Percentiles rank a stretch among this genome's conserved stretches.
These are phyloP conservation scores for Xerocomus potaroensis DNA, from an alignment of 768 basidiomycete species.

Conservation along the genomic window DNA sequence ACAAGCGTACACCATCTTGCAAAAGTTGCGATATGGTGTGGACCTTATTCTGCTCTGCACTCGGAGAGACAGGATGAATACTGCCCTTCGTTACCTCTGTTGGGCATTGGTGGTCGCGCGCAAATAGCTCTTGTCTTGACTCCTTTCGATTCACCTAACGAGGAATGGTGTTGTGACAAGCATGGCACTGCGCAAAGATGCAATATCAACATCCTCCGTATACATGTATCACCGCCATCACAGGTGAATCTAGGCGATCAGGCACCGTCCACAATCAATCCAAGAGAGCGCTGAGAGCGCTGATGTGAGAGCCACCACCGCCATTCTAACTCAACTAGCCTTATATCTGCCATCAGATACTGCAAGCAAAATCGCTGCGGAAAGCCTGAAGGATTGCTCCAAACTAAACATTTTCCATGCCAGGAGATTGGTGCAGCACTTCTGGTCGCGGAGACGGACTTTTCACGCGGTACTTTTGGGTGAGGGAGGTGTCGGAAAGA, in stretches of 20 bases:
- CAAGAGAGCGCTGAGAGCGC: constrained; percentile 5
- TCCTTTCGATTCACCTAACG: constrained; percentile 32
- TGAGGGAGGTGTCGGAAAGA: constrained; percentile 38
- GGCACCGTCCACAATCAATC: constrained; percentile 9
- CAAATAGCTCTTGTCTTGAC: constrained; percentile 39
- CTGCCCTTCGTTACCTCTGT: constrained; percentile 34
- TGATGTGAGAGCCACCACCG: constrained; percentile 8
- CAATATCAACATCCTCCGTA: constrained; percentile 10
- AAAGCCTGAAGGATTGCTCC: constrained; percentile 11
- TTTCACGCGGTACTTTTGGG: constrained; percentile 38
- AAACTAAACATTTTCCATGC: constrained; percentile 12
- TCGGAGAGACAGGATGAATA: constrained; percentile 36
- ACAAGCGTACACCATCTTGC: constrained; percentile 34
- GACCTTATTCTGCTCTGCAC: constrained; percentile 39
- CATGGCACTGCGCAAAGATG: constrained; percentile 14
- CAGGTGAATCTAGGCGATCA: neutral
- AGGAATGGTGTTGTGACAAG: constrained; percentile 37
- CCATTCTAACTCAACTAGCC: constrained; percentile 8
- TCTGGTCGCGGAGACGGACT: constrained; percentile 9
- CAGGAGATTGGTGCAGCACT: constrained; percentile 7
- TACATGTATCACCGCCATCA: constrained; percentile 19
- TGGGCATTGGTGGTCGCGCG: constrained; percentile 31
- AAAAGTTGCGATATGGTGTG: constrained; percentile 31
- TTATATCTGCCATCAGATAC: no score
- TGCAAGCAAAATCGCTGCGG: constrained; percentile 2